Evolutionary conservation across 345 rosid species (phyloP).

Genomic region (Eutrema yunnanense): DNA sequence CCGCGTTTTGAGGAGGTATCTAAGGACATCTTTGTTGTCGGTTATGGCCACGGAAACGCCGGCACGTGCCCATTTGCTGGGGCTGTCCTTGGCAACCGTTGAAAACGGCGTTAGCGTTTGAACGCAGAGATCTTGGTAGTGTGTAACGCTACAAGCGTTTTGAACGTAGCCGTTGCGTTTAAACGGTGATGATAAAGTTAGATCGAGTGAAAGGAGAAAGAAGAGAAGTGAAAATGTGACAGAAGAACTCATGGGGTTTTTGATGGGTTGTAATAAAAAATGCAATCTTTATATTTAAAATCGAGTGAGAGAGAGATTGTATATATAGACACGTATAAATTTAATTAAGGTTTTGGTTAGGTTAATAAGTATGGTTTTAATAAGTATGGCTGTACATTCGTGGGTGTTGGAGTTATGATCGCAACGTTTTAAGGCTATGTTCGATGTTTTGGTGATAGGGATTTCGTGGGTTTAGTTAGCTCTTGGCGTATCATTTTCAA

Average conservation of each 20-base stretch:
- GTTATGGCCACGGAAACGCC: conserved; percentile 69
- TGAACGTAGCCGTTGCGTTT: conserved; percentile 32
- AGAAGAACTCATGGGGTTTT: conserved; percentile 10
- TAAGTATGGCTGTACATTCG: conserved; percentile 21
- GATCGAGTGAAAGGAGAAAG: conserved; percentile 23
- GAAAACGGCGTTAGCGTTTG: conserved; percentile 60
- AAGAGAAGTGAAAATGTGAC: conserved; percentile 17
- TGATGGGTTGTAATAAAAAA: neutral
- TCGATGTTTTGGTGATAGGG: neutral
- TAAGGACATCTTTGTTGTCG: conserved; percentile 49
- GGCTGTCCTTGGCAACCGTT: conserved; percentile 46
- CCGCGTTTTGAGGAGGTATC: conserved; percentile 27
- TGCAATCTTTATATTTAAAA: neutral
- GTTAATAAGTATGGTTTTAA: neutral
- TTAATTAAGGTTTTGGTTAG: neutral
- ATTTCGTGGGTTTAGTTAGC: neutral
- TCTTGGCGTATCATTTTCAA: conserved; percentile 6
- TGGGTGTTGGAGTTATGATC: conserved; percentile 20
- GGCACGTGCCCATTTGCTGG: conserved; percentile 77
- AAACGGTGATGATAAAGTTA: conserved; percentile 1
- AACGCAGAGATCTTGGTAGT: conserved; percentile 54
- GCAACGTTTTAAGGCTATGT: neutral
- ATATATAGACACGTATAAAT: conserved; percentile 16
- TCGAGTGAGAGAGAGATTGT: neutral
- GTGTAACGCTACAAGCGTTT: conserved; percentile 78